Evolutionary conservation across 805 yeast genomes (phyloP).

Genomic region (Ogataea ganodermae): DNA sequence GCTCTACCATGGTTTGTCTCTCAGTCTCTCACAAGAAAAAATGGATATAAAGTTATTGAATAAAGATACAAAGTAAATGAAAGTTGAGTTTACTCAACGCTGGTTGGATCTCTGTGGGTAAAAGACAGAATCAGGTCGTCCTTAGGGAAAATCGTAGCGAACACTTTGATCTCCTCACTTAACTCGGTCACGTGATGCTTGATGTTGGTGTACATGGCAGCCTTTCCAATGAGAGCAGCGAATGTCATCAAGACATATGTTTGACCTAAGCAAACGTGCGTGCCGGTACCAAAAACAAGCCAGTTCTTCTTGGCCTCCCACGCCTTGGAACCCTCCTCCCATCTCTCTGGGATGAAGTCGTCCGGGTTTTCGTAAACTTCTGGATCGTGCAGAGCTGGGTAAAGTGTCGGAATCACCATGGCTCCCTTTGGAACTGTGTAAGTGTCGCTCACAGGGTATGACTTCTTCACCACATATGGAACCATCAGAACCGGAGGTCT

Average conservation of each 20-base stretch:
- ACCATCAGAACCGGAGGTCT: slow-evolving; percentile 99
- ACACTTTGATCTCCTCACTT: slow-evolving; percentile 91
- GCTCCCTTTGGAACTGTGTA: slow-evolving; percentile 96
- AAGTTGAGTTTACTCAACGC: slow-evolving; percentile 9
- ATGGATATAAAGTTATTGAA: not conserved
- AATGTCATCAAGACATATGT: slow-evolving; percentile 89
- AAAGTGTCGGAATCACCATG: slow-evolving; percentile 93
- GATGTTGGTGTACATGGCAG: slow-evolving; percentile 77
- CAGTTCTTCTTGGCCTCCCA: slow-evolving; percentile 82
- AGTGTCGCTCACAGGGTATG: slow-evolving; percentile 77
- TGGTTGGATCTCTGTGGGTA: slow-evolving; percentile 59
- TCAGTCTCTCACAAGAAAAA: not conserved
- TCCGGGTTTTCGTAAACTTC: slow-evolving; percentile 96
- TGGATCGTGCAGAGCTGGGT: slow-evolving; percentile 96
- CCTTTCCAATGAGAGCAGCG: slow-evolving; percentile 89
- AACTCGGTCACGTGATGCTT: slow-evolving; percentile 78
- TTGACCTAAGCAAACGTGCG: slow-evolving; percentile 95
- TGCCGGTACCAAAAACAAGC: slow-evolving; percentile 97
- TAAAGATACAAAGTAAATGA: slow-evolving; percentile 6
- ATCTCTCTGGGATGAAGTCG: slow-evolving; percentile 92
- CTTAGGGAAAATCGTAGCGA: slow-evolving; percentile 97
- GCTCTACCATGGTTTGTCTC: no score
- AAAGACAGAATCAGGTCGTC: slow-evolving; percentile 88
- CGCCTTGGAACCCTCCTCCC: slow-evolving; percentile 79
- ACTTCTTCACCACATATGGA: slow-evolving; percentile 88